These are phyloP conservation scores for Solanum bulbocastanum DNA, from an alignment of 257 asterid genomes.

Conservation along the genomic window DNA sequence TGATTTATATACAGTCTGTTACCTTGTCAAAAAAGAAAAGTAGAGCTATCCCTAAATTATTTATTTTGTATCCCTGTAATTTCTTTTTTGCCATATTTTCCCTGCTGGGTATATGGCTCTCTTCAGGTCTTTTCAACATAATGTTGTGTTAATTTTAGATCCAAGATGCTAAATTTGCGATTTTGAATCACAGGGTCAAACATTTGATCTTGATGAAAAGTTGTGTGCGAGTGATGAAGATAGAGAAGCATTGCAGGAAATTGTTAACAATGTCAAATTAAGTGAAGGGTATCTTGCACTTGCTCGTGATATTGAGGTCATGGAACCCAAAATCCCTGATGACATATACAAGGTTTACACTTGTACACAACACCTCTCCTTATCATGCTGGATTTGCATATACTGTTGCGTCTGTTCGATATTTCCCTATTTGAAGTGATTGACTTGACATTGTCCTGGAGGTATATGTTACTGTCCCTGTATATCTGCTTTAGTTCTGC, in stretches of 20 bases:
- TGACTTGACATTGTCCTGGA: background rate
- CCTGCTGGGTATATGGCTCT: background rate
- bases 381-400: background rate
- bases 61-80: background rate
- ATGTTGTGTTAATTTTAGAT: background rate
- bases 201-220: constrained; percentile 62
- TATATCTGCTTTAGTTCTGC: background rate
- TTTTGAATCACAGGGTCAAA: constrained; percentile 41
- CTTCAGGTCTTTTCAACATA: background rate
- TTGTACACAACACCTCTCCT: background rate
- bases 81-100: background rate
- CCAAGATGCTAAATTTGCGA: background rate
- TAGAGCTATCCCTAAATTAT: background rate
- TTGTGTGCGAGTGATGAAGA: constrained; percentile 42
- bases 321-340: constrained; percentile 97
- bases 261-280: constrained; percentile 63
- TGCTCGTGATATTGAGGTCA: constrained; percentile 97
- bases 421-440: background rate
- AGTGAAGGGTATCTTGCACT: constrained; percentile 93
- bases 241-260: constrained; percentile 67
- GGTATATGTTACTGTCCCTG: background rate
- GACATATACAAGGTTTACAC: constrained; percentile 78
- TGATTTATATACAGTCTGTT: background rate
- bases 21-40: background rate
- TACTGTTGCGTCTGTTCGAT: background rate